Evolutionary conservation across 257 asterid genomes (phyloP), one percentile per base, ranked within the genome.

Genomic region (Jaltomata sinuosa): DNA sequence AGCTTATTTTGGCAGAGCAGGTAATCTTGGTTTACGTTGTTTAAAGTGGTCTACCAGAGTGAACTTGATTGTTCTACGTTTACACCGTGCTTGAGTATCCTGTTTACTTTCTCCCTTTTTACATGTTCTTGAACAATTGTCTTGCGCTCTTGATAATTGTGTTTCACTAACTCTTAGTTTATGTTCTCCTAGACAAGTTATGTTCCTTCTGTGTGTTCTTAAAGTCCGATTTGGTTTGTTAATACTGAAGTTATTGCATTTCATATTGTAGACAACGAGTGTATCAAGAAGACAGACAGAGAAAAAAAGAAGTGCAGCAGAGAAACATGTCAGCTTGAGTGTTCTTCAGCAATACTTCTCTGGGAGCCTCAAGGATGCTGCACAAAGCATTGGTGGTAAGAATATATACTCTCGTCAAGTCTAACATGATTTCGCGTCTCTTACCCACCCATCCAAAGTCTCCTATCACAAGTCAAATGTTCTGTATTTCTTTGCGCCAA

Each of bases 321-420:
- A 96, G 88, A 96, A 96, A 87, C 93, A 90, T 84, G 98, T 96
- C 40, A 94, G 98, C 88, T 87, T 94, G 83, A 89, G 92, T 84
- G 97, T 93, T 84, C 97, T 96, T 87, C 97, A 93, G 57, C 94
- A 90, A 45, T 91, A 96, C 83, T 96, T 94, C 87, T 92, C 98
- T 47, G 99, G 98, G 82, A 96, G 98, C 89, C 94, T 94, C 68
- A 94, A 92, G 89, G 98, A 94, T 89, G 98, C 99, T 80, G 98
- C 99, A 55, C 93, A 92, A 90, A 91, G 94, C 87, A 93, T 96
- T 89, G 99, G 99, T 77, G 99, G 99, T 96, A 85, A 91, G 98
- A 85, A 71, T 53, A 82, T 62, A 27, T 40, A 10, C 54, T 84
- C 29, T 22, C 50, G 10, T 85, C 59, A 67, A 82, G 49, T 40